Conservation (phyloP, 805 yeast species). For the Blastobotrys attinorum region DNA sequence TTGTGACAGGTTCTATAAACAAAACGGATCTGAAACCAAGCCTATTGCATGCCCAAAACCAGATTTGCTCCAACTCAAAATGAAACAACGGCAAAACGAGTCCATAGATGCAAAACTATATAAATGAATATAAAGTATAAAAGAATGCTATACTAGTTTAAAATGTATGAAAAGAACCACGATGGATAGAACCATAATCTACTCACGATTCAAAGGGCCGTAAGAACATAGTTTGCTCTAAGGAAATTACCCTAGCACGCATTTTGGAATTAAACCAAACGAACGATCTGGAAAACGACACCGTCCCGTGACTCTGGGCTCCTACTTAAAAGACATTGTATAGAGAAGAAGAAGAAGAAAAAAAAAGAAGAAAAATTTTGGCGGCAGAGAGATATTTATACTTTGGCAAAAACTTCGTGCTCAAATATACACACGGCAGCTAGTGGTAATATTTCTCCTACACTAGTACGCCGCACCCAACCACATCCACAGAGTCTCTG, state of each 20-base stretch:
- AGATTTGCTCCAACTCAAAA: conserved; percentile 49
- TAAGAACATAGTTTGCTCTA: conserved; percentile 8
- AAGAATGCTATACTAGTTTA: not conserved
- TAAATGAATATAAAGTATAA: conserved; percentile 1
- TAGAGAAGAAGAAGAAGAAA: conserved; percentile 9
- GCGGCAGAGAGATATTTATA: not conserved
- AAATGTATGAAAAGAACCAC: conserved; percentile 11
- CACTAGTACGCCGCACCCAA: too few relatives aligned
- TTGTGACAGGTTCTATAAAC: conserved; percentile 57
- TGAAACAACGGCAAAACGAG: conserved; percentile 54
- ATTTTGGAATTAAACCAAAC: conserved; percentile 18
- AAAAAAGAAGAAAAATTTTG: conserved; percentile 7
- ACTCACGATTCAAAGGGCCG: conserved; percentile 8
- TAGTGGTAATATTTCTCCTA: too few relatives aligned
- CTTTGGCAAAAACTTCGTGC: too few relatives aligned
- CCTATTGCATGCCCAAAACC: conserved; percentile 78
- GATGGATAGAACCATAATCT: conserved; percentile 3
- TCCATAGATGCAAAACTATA: conserved; percentile 48
- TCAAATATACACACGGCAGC: too few relatives aligned
- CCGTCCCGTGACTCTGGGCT: conserved; percentile 22
- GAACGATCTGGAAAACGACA: conserved; percentile 4
- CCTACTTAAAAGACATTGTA: conserved; percentile 19
- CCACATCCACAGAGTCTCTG: too few relatives aligned
- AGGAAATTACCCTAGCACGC: conserved; percentile 20
- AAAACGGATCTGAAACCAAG: conserved; percentile 49